Percentiles rank a stretch among this genome's conserved stretches.
Evolutionary conservation across 169 alveolate genomes (phyloP).

Genomic region (Plasmodium ovale): DNA sequence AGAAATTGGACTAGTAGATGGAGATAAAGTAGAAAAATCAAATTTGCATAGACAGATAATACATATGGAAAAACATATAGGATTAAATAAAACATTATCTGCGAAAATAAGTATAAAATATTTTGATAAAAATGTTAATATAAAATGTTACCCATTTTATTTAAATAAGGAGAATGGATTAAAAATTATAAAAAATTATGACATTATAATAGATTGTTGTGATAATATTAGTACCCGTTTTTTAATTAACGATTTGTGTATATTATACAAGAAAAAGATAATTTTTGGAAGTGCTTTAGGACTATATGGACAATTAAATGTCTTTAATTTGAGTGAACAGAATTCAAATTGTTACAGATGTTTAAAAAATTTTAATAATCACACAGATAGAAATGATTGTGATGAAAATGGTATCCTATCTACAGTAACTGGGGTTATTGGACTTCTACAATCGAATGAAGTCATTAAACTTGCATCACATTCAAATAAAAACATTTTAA

Average conservation of each 20-base stretch:
- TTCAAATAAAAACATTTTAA: constrained; percentile 57
- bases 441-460: constrained; percentile 85
- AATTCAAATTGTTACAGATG: constrained; percentile 82
- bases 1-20: constrained; percentile 88
- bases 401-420: constrained; percentile 84
- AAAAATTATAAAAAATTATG: constrained; percentile 78
- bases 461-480: constrained; percentile 80
- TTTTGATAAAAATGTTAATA: constrained; percentile 75
- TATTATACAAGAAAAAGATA: constrained; percentile 78
- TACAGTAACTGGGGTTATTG: constrained; percentile 84
- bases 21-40: constrained; percentile 87
- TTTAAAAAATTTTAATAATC: constrained; percentile 76
- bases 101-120: constrained; percentile 78
- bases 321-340: constrained; percentile 52
- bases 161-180: constrained; percentile 80
- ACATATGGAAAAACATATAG: constrained; percentile 83
- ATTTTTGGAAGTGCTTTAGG: constrained; percentile 84
- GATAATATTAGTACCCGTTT: constrained; percentile 84
- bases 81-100: constrained; percentile 87
- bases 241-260: constrained; percentile 83
- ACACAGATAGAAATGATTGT: constrained; percentile 76
- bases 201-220: constrained; percentile 83
- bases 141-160: constrained; percentile 77
- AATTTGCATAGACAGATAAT: constrained; percentile 90
- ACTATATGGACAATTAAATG: constrained; percentile 85